Evolutionary conservation across 345 rosid genomes (phyloP), one percentile per base, ranked within the genome.

Genomic region (Camelina neglecta): DNA sequence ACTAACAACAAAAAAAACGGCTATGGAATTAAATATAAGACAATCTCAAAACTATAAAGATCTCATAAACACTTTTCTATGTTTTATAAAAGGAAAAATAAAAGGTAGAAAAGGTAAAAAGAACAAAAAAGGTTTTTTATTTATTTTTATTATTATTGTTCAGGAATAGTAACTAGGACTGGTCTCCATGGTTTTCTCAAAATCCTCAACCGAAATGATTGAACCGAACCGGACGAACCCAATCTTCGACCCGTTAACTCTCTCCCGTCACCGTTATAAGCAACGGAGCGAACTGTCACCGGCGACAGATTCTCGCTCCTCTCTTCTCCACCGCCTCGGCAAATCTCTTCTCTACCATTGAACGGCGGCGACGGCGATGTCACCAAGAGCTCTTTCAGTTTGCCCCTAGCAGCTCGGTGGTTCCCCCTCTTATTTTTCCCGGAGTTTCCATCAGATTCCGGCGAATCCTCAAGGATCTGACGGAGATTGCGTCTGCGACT

Each of bases 141-240:
- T 6, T 35, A 6, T 1, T 0, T 35, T 18, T 18, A 18, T 18
- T 50, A 13, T 69, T 23, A 69, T 60, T 78, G 81, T 51, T 79
- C 79, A 61, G 79, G 79, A 74, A 79, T 79, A 7, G 82, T 24
- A 68, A 73, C 23, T 47, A 79, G 16, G 4, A 79, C 65, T 53
- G 82, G 82, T 79, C 75, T 75, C 82, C 82, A 79, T 3, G 66
- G 70, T 55, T 68, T 79, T 48, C 75, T 79, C 67, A 73, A 63
- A 53, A 73, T 67, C 47, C 66, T 79, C 2, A 67, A 67, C 75
- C 78, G 78, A 72, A 79, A 73, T 61, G 65, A 64, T 24, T 73
- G 78, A 60, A 74, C 60, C 71, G 75, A 58, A 67, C 70, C 79
- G 31, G 75, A 29, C 1, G 55, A 49, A 72, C 68, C 51, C 3